phyloP scores from a whole-genome alignment of 2,329 filamentous ascomycete species.

The Ascochyta lentis region DNA sequence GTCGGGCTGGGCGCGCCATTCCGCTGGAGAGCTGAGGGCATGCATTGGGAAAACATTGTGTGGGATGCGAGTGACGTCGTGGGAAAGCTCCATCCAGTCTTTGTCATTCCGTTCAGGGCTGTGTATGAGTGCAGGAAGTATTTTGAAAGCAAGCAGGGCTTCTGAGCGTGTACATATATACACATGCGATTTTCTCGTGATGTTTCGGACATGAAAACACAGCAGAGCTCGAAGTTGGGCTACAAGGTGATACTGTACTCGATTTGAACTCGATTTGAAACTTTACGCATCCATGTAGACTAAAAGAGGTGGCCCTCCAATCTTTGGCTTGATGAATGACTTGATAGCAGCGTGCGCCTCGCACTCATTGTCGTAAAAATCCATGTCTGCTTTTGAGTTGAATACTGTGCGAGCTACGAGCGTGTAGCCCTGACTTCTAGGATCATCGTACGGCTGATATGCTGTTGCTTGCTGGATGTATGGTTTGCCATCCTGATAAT shows the following conservation, averaged over 20 bases:
- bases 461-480: slow-evolving; percentile 70
- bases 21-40: slow-evolving; percentile 54
- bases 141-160: slow-evolving; percentile 66
- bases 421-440: slow-evolving; percentile 70
- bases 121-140: slow-evolving; percentile 70
- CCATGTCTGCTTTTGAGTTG: slow-evolving; percentile 69
- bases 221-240: neutral
- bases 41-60: slow-evolving; percentile 58
- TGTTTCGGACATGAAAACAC: neutral
- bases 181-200: neutral
- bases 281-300: slow-evolving; percentile 37
- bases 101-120: slow-evolving; percentile 76
- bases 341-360: slow-evolving; percentile 62
- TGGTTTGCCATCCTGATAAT: slow-evolving; percentile 68
- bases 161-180: slow-evolving; percentile 48
- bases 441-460: slow-evolving; percentile 62
- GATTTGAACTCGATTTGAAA: neutral
- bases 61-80: slow-evolving; percentile 77
- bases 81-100: slow-evolving; percentile 78
- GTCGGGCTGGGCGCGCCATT: slow-evolving; percentile 49
- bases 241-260: neutral
- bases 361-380: slow-evolving; percentile 70
- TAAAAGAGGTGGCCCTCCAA: slow-evolving; percentile 36
- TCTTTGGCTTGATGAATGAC: slow-evolving; percentile 36
- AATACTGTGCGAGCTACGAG: slow-evolving; percentile 69